Evolutionary conservation across 768 basidiomycete species (phyloP), one percentile per base, ranked within the genome.

Genomic region (Lactifluus echinatus): DNA sequence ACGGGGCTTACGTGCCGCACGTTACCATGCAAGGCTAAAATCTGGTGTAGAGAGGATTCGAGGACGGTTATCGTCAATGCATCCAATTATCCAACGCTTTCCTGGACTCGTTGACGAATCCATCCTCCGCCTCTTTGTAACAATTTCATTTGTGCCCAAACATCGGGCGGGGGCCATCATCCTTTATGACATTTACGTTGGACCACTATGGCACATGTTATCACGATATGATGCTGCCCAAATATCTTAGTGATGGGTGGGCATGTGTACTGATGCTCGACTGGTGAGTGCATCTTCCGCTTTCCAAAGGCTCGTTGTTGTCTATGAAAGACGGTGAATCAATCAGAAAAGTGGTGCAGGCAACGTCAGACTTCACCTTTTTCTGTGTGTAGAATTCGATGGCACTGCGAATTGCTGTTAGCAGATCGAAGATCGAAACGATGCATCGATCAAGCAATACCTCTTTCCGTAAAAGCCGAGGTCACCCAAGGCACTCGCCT

Each of bases 361-460:
- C 15, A 53, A 36, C 24, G 17, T 48, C 29, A n/a, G 26, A 46
- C 17, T 1, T 47, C 62, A 82, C 87, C 83, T 96, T 97, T 71
- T 92, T 87, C 71, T 93, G 88, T 3, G 95, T 98, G 69, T 93
- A 98, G 74, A 98, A 98, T 69, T 89, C 89, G 72, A 97, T 80
- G 24, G 90, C 94, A 61, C 89, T 87, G 65, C 6, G 28, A 36
- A 50, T 47, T 15, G 28, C 11, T 33, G 26, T 37, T 63, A 23
- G 55, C 53, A 42, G 57, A 46, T 24, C 14, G 47, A 31, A 42
- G 57, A 46, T 24, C 14, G 47, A 31, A 63, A 49, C 45, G 58
- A 10, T 50, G 36, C 50, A 53, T 51, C 14, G 8, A 42, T 55
- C 1, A 15, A 31, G 37, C 62, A 74, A 59, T 61, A 85, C 87